Evolutionary conservation across 1,284 basidiomycete species (phyloP), one percentile per base, ranked within the genome.

Genomic region (Puccinia triticina): DNA sequence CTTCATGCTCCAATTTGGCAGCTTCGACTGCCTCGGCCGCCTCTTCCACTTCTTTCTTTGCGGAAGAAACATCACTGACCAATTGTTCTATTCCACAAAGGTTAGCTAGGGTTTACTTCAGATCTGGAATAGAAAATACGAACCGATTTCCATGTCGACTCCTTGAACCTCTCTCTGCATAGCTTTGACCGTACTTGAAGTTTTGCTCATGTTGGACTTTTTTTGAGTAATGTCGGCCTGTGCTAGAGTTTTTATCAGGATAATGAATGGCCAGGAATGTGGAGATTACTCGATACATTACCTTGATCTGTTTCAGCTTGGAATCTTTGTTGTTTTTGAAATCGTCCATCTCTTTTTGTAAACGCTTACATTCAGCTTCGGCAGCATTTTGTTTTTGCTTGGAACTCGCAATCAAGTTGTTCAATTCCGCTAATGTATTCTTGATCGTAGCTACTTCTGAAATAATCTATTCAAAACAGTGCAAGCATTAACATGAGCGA

Each of bases 311-410:
- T 59, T 93, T 93, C 80, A 96, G 93, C 88, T 99, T 99, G 71
- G 94, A 94, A 82, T 98, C 96, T 87, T 98, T 97, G 89, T 99
- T 96, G 87, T 95, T 92, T 89, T 97, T 96, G 89, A 99, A 98
- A 89, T 99, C 97, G 78, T 91, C 91, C 95, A 99, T 98, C 87
- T 99, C 97, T 86, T 92, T 92, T 88, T 98, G 93, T 34, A 98
- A 91, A 84, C 92, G 93, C 88, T 92, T 92, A 86, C 91, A 91
- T 84, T 98, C 95, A 0, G 89, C 91, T 78, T 92, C 89, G 0
- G 94, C 94, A 1, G 89, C 89, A 84, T 91, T 91, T 86, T 96
- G 93, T 85, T 93, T 93, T 82, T 91, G 89, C 86, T 92, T 91
- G 10, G 94, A 92, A 0, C 88, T 88, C 80, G 91, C 88, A 46